These are phyloP conservation scores for Pleochaeta shiraiana DNA, from an alignment of 2,329 filamentous ascomycete genomes.

Conservation along the genomic window DNA sequence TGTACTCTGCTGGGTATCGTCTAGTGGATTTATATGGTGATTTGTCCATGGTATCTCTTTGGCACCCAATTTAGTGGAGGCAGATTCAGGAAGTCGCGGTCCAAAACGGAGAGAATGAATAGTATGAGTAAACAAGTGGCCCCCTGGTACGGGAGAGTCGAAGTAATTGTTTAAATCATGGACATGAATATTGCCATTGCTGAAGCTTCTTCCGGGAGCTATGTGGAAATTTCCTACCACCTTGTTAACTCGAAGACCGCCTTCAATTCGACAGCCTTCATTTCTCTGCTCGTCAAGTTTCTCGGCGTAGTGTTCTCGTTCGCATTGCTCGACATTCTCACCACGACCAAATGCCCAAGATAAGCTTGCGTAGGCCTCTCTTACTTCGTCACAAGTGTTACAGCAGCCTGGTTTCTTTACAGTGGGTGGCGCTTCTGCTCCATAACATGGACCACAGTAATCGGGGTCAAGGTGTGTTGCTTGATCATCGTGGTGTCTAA, in stretches of 20 bases:
- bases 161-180: conserved; percentile 96
- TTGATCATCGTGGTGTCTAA: conserved; percentile 43
- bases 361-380: conserved; percentile 74
- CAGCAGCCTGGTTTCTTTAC: conserved; percentile 76
- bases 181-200: conserved; percentile 89
- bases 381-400: conserved; percentile 90
- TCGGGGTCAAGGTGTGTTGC: conserved; percentile 65
- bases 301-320: conserved; percentile 82
- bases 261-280: conserved; percentile 90
- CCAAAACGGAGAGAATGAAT: conserved; percentile 87
- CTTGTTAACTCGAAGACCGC: conserved; percentile 87
- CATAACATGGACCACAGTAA: conserved; percentile 91
- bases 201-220: conserved; percentile 88
- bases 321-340: conserved; percentile 85
- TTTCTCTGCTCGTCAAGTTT: conserved; percentile 68
- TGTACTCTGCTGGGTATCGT: conserved; percentile 55
- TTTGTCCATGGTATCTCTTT: conserved; percentile 50
- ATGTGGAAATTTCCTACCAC: conserved; percentile 98
- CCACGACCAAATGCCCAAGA: conserved; percentile 91
- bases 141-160: conserved; percentile 41
- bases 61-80: conserved; percentile 36
- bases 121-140: conserved; percentile 73
- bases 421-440: conserved; percentile 48
- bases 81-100: conserved; percentile 60
- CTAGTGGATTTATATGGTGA: conserved; percentile 82